These are phyloP conservation scores for Casuarina equisetifolia DNA, from an alignment of 306 rosid species.

Conservation along the genomic window DNA sequence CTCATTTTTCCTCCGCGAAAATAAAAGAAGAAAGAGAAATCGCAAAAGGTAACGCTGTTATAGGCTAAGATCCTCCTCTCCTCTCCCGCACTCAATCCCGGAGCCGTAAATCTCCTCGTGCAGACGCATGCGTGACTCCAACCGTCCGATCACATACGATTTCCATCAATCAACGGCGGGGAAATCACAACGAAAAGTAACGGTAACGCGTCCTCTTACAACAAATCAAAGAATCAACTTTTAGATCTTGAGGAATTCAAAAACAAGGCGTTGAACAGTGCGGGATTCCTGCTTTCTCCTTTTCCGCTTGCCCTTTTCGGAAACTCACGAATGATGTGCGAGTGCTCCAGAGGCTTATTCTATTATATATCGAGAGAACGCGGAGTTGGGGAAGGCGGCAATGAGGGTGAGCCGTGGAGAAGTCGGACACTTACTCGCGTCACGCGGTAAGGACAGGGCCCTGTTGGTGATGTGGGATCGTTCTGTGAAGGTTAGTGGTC, in stretches of 20 bases:
- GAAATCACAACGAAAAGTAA: background rate
- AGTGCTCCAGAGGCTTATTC: background rate
- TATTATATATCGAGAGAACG: background rate
- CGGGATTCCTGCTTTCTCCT: background rate
- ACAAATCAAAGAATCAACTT: too few relatives aligned
- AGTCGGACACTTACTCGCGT: background rate
- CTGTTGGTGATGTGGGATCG: too few relatives aligned
- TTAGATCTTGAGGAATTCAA: background rate
- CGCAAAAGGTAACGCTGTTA: background rate
- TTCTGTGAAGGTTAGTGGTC: too few relatives aligned
- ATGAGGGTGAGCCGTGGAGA: background rate
- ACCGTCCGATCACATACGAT: conserved; percentile 30
- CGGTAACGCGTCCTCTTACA: too few relatives aligned
- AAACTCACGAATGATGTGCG: background rate
- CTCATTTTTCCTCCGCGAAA: conserved; percentile 45
- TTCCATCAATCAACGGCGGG: conserved; percentile 33
- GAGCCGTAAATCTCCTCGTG: background rate
- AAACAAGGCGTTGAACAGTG: background rate
- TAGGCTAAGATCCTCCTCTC: background rate
- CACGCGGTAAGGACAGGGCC: background rate
- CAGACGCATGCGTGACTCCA: background rate
- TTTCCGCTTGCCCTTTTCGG: background rate
- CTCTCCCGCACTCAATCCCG: background rate
- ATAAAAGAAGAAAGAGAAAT: background rate
- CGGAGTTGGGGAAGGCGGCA: background rate